Evolutionary conservation across 108 stramenopile species (phyloP).

Genomic region (Skeletonema tropicum): DNA sequence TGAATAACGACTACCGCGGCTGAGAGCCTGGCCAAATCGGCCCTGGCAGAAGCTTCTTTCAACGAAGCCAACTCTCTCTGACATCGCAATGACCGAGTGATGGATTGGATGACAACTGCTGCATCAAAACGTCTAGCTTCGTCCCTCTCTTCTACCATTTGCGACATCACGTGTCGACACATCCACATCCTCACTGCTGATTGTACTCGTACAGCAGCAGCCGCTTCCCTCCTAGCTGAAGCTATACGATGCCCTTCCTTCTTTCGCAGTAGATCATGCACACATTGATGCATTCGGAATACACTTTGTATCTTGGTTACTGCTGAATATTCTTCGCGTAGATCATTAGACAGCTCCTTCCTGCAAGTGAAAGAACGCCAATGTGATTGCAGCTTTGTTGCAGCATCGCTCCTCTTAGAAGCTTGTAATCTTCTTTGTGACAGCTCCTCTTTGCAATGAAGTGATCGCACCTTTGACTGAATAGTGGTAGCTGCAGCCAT

Average conservation of each 20-base stretch:
- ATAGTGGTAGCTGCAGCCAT: background rate
- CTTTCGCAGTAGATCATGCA: background rate
- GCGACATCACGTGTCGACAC: background rate
- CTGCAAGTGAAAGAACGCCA: constrained; percentile 14
- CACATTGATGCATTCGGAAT: background rate
- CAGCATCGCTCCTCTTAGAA: background rate
- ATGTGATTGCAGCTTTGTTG: constrained; percentile 12
- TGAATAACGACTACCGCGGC: background rate
- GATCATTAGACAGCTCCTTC: background rate
- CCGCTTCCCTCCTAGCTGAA: background rate
- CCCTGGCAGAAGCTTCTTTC: background rate
- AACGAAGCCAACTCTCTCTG: background rate
- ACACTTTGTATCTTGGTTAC: constrained; percentile 20
- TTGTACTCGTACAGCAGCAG: constrained; percentile 12
- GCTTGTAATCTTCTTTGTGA: background rate
- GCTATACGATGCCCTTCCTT: background rate
- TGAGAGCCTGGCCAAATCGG: background rate
- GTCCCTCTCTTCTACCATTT: too few species aligned
- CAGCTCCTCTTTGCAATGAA: background rate
- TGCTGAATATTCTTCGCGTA: background rate
- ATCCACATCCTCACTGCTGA: constrained; percentile 5
- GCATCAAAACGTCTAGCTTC: too few species aligned
- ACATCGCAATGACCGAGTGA: background rate
- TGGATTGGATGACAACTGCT: too few species aligned
- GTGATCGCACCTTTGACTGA: background rate